Evolutionary conservation across 129 eudicot genomes (phyloP).

Genomic region (Ambrosia trifida): DNA sequence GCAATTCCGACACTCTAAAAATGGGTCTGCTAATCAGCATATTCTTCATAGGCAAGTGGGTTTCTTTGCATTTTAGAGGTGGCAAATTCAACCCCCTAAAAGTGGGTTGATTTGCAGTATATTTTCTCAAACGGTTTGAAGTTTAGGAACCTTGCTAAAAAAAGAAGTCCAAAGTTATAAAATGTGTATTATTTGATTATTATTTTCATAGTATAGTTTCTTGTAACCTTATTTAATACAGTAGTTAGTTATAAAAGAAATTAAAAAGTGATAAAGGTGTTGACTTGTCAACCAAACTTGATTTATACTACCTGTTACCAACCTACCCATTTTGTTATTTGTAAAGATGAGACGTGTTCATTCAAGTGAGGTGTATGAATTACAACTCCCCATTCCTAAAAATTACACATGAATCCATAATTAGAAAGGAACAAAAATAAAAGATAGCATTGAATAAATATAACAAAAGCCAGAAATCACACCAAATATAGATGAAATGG

Average conservation of each 20-base stretch:
- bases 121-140: background rate
- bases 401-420: background rate
- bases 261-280: background rate
- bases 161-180: background rate
- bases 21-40: no score
- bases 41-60: no score
- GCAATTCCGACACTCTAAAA: background rate
- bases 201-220: background rate
- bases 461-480: slow-evolving; percentile 1
- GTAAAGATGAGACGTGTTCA: slow-evolving; percentile 1
- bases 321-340: background rate
- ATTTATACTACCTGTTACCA: background rate
- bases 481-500: background rate
- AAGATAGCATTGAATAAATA: background rate
- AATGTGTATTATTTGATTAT: background rate
- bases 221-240: background rate
- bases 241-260: background rate
- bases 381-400: background rate
- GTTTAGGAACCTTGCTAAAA: background rate
- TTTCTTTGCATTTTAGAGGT: no score
- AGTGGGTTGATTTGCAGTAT: background rate
- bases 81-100: background rate
- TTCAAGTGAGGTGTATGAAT: background rate
- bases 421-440: background rate
- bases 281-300: background rate